Base-by-base conservation (phyloP, 306 rosid genomes). In the Vigna trinervia region DNA sequence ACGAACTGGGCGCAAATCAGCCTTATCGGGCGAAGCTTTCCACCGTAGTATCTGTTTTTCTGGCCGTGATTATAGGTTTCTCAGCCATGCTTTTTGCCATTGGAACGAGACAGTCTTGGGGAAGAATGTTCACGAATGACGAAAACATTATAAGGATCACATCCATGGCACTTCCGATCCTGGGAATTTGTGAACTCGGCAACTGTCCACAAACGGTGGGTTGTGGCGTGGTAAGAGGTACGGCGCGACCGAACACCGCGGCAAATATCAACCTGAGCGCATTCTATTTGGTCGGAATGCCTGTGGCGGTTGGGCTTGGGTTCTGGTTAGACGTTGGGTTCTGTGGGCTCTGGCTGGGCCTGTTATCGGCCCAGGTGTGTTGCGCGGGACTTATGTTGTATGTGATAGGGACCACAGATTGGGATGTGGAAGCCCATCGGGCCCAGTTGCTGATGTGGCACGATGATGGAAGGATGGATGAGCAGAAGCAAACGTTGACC, bases 121-220 rank as follows among this genome's bases (percentile, higher is more conserved):
- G 92, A n/a, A 83, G 83, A 30, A 79, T 95, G 81, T 95, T 95
- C 70, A 95, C 97, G 0, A 6, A 30, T 0, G 98, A 95, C 32
- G 45, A 43, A 2, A 83, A 88, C 13, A 92, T 95, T 78, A 14
- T 90, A 17, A 82, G 89, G 59, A 74, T 95, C 69, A 95, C 97
- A 0, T 79, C 97, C 3, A 74, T 71, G 0, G 98, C 98, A 3
- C 30, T 95, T 38, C 98, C 97, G 0, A 95, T 95, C 64, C 80
- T 95, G 1, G 98, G 98, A 9, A 80, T 95, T 8, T 95, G 98
- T 45, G 98, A 95, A 78, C 90, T 95, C 3, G 98, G 98, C 0
- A 95, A 95, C 81, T 95, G 98, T 8, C 98, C 98, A 4, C 98
- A 95, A 78, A 95, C 98, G 20, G 98, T 95, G 1, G 92, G 85